These are phyloP conservation scores for Russula griseocarnosa DNA, from an alignment of 768 basidiomycete species.

Conservation along the genomic window DNA sequence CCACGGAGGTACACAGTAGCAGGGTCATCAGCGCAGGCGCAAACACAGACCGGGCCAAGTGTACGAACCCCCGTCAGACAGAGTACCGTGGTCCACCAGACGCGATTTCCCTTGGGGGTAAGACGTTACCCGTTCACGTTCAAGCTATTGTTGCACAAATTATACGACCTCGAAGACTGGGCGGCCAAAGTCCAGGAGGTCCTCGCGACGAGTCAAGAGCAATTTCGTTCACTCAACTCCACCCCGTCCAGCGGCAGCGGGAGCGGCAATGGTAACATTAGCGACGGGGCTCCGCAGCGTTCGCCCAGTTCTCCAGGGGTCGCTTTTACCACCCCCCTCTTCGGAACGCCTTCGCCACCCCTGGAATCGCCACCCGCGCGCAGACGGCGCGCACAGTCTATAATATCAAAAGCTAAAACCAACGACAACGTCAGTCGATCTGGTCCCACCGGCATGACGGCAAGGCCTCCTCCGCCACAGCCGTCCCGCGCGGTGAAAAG, in stretches of 20 bases:
- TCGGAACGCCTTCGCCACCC: constrained; percentile 2
- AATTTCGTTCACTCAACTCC: constrained; percentile 23
- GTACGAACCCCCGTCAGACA: background rate
- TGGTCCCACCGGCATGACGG: background rate
- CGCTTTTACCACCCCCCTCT: constrained; percentile 12
- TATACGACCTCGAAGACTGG: constrained; percentile 29
- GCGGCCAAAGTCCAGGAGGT: constrained; percentile 26
- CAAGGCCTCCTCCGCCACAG: constrained; percentile 4
- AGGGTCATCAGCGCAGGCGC: background rate
- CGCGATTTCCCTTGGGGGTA: constrained; percentile 22
- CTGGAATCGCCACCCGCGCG: constrained; percentile 10
- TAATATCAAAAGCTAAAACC: constrained; percentile 8
- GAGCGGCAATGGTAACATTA: background rate
- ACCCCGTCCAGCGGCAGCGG: background rate
- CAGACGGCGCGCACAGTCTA: constrained; percentile 8
- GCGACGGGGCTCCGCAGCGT: background rate
- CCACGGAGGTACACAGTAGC: constrained; percentile 27
- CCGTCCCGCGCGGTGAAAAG: constrained; percentile 27
- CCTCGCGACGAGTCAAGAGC: constrained; percentile 27
- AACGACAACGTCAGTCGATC: constrained; percentile 4
- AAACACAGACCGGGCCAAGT: background rate
- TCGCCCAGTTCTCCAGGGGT: constrained; percentile 12
- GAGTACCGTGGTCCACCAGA: background rate
- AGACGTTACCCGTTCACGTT: constrained; percentile 29
- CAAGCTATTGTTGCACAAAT: constrained; percentile 28